Evolutionary conservation across 2,329 filamentous ascomycete species (phyloP).

Genomic region (Alternaria sp.): DNA sequence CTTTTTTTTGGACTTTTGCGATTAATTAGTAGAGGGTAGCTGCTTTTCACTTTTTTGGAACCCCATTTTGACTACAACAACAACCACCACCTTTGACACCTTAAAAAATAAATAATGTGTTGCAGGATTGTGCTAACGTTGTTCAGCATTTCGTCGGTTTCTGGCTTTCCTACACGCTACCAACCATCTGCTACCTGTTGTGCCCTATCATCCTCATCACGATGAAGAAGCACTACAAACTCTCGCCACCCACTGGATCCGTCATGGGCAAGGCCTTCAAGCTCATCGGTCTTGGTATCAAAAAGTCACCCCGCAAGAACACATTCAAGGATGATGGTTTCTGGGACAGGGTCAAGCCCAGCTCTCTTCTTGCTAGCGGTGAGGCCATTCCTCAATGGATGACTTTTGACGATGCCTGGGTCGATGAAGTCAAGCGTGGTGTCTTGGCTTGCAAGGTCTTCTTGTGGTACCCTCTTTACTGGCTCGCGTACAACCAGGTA

Average conservation of each 20-base stretch:
- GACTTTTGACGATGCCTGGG: slow-evolving; percentile 82
- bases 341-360: slow-evolving; percentile 72
- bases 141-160: slow-evolving; percentile 60
- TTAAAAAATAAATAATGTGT: too few relatives aligned
- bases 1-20: too few relatives aligned
- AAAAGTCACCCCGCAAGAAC: slow-evolving; percentile 34
- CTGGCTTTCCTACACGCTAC: slow-evolving; percentile 74
- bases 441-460: slow-evolving; percentile 52
- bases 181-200: slow-evolving; percentile 69
- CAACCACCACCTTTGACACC: too few relatives aligned
- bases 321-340: slow-evolving; percentile 51
- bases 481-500: slow-evolving; percentile 25
- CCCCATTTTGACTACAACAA: too few relatives aligned
- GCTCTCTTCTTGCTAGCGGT: slow-evolving; percentile 42
- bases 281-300: slow-evolving; percentile 62
- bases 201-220: slow-evolving; percentile 66
- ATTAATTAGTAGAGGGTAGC: too few relatives aligned
- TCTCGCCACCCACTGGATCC: slow-evolving; percentile 73
- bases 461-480: slow-evolving; percentile 66
- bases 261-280: slow-evolving; percentile 72
- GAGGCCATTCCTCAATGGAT: slow-evolving; percentile 71
- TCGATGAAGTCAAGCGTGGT: slow-evolving; percentile 76
- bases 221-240: slow-evolving; percentile 71
- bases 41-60: too few relatives aligned
- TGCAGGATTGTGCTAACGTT: neutral